Percentiles rank a stretch among this genome's conserved stretches.
phyloP scores from a whole-genome alignment of 371 early-diverging fungal species.

The Haplosporangium sp. region DNA sequence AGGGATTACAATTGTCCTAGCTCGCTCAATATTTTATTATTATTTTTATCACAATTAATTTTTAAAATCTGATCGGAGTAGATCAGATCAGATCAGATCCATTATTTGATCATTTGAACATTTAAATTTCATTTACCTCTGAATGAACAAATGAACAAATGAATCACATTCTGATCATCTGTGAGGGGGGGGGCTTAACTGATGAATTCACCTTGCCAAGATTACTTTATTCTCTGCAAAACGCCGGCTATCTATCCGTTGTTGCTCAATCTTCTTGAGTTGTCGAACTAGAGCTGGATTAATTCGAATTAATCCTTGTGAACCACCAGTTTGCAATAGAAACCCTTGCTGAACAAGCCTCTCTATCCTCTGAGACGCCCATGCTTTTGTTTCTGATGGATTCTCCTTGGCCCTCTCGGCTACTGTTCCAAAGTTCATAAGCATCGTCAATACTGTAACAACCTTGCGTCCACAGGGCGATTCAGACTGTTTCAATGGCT shows the following conservation, averaged over 20 bases:
- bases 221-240: constrained; percentile 23
- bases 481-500: background rate
- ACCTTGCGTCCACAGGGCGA: constrained; percentile 33
- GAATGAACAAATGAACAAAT: background rate
- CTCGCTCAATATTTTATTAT: constrained; percentile 31
- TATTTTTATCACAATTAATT: background rate
- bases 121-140: too few species aligned
- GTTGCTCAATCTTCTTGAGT: constrained; percentile 25
- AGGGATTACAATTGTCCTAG: constrained; percentile 25
- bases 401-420: constrained; percentile 21
- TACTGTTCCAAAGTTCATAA: constrained; percentile 41
- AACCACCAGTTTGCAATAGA: constrained; percentile 9
- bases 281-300: constrained; percentile 33
- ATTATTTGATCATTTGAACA: background rate
- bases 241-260: constrained; percentile 2
- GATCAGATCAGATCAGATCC: constrained; percentile 9
- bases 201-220: background rate
- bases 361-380: constrained; percentile 38
- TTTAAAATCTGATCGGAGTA: constrained; percentile 2
- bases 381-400: constrained; percentile 32
- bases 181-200: background rate
- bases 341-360: constrained; percentile 35
- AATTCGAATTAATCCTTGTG: constrained; percentile 29
- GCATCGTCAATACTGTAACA: constrained; percentile 29
- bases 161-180: constrained; percentile 11